These are phyloP conservation scores for Talaromyces albobiverticillius DNA, from an alignment of 2,329 filamentous ascomycete genomes.

Conservation along the genomic window DNA sequence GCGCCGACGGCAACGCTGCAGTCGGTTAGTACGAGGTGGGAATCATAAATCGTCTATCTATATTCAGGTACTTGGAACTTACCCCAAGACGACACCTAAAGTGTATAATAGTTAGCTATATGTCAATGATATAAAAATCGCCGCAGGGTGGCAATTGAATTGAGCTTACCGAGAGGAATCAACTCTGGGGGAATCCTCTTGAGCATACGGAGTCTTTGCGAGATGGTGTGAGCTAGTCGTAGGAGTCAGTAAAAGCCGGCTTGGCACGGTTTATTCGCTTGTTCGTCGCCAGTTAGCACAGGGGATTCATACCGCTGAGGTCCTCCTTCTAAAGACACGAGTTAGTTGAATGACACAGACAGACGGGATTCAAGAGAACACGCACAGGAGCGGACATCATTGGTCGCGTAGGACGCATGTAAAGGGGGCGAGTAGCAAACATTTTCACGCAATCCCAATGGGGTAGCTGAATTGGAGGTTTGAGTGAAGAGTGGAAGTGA, in stretches of 20 bases:
- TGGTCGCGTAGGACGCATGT: constrained; percentile 54
- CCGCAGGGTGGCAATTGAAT: background rate
- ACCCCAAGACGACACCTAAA: constrained; percentile 79
- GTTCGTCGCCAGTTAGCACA: background rate
- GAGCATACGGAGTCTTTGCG: constrained; percentile 86
- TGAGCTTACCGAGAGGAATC: constrained; percentile 82
- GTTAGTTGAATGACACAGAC: constrained; percentile 38
- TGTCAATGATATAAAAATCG: background rate
- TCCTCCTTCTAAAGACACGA: constrained; percentile 56
- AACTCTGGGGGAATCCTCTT: constrained; percentile 91
- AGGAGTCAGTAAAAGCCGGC: constrained; percentile 22
- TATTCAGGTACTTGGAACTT: constrained; percentile 52
- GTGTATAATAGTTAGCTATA: constrained; percentile 8
- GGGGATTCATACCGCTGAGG: constrained; percentile 55
- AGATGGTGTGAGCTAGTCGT: constrained; percentile 88
- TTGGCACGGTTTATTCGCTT: background rate
- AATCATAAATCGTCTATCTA: background rate
- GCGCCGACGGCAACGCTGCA: constrained; percentile 66
- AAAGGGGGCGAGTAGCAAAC: constrained; percentile 64
- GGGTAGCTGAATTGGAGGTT: background rate
- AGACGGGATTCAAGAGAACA: constrained; percentile 19
- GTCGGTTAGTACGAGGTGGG: background rate
- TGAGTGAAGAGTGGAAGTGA: constrained; percentile 16
- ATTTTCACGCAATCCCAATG: constrained; percentile 38
- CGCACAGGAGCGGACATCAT: constrained; percentile 68